Evolutionary conservation across 1,139 yeast genomes (phyloP).

Genomic region (Barnettozyma hawaiiensis): DNA sequence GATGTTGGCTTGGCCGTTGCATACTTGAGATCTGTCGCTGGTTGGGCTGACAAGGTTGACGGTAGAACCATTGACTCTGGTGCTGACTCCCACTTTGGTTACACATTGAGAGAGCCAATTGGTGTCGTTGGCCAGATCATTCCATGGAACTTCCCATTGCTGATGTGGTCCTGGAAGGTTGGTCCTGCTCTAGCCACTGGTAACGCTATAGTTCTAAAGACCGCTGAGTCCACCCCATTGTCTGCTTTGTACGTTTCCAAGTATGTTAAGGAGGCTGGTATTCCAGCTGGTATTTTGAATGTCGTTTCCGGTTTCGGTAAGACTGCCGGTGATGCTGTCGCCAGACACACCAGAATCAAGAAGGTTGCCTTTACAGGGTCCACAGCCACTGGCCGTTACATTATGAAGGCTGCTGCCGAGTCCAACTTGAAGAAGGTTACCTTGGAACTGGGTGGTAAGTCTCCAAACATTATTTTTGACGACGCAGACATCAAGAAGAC

Average conservation of each 20-base stretch:
- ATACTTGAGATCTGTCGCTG: conserved; percentile 60
- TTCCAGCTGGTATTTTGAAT: conserved; percentile 55
- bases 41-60: conserved; percentile 64
- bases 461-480: conserved; percentile 53
- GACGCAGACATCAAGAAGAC: conserved; percentile 49
- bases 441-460: conserved; percentile 60
- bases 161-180: conserved; percentile 59
- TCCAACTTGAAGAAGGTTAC: conserved; percentile 53
- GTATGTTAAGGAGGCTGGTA: conserved; percentile 47
- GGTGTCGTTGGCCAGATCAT: conserved; percentile 63
- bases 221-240: conserved; percentile 58
- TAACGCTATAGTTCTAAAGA: conserved; percentile 53
- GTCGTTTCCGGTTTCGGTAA: conserved; percentile 55
- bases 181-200: conserved; percentile 60
- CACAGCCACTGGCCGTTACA: conserved; percentile 52
- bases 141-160: conserved; percentile 62
- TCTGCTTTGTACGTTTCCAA: conserved; percentile 50
- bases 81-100: conserved; percentile 44
- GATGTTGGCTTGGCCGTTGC: conserved; percentile 54
- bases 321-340: conserved; percentile 52
- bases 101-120: conserved; percentile 46
- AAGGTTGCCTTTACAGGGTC: conserved; percentile 62
- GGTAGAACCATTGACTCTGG: conserved; percentile 53
- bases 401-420: conserved; percentile 47
- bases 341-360: conserved; percentile 45